Base-by-base conservation (phyloP, 495 filamentous ascomycete genomes). In the Aspergillus campestris region DNA sequence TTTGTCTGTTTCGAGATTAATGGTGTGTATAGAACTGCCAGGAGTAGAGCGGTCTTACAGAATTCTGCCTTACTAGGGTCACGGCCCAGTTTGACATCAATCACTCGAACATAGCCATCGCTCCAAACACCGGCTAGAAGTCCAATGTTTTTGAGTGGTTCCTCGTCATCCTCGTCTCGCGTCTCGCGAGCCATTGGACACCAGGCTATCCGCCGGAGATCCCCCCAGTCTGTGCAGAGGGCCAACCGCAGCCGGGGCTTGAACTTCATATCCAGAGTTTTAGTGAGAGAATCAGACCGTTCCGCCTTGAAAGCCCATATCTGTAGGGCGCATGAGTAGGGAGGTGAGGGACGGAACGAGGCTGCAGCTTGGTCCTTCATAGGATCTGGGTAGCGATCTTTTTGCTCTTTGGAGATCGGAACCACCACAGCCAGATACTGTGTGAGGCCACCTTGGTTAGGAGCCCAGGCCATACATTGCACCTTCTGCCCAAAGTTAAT, bases 191-290 rank as follows among this genome's bases (percentile, higher is more conserved):
- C 62, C 52, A 78, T 62, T 29, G 76, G 79, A 52, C 82, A 86
- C 80, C 81, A 86, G 41, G 74, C 64, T 13, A 86, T 65, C n/a
- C 70, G 65, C 43, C 70, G 72, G 10, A 80, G 53, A 42, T 74
- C 62, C 4, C 81, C 83, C 80, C 82, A 86, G 6, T 80, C 66
- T 3, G 76, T 74, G 52, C 81, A 85, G 13, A 84, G 49, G 3
- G 74, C 69, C n/a, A 74, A 53, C 36, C 58, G 65, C 42, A 79
- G 56, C 39, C 49, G 54, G 10, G 77, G 74, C 28, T 58, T 47
- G 35, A 14, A 50, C 11, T 48, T 46, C 49, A 69, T 61, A 52
- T 78, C 66, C 6, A 81, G 54, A 14, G 53, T 47, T 44, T 61
- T 50, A 7, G 58, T 61, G 4, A 53, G 31, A 9, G 48, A 36